Conservation (phyloP, 805 yeast species). For the Ogataea paradorogensis region DNA sequence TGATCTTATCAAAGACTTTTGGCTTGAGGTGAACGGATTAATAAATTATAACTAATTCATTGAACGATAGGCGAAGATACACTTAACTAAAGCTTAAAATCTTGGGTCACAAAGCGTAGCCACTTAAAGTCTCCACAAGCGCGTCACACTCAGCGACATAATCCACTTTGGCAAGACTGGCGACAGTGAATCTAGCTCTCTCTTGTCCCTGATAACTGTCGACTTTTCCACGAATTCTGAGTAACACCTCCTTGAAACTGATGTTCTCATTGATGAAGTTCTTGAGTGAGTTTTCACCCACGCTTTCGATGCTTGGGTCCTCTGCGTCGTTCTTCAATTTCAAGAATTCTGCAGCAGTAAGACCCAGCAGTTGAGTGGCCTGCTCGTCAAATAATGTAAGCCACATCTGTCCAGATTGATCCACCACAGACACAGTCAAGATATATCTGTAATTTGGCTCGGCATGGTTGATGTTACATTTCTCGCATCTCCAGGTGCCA, state of each 20-base stretch:
- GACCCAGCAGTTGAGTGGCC: slow-evolving; percentile 61
- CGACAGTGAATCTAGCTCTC: slow-evolving; percentile 71
- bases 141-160: slow-evolving; percentile 58
- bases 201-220: slow-evolving; percentile 80
- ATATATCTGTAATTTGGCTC: slow-evolving; percentile 80
- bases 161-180: slow-evolving; percentile 51
- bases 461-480: slow-evolving; percentile 68
- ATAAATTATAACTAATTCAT: slow-evolving; percentile 35
- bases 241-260: slow-evolving; percentile 66
- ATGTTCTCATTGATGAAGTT: slow-evolving; percentile 29
- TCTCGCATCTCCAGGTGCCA: slow-evolving; percentile 90
- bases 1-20: slow-evolving; percentile 55
- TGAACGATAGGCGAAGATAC: slow-evolving; percentile 5
- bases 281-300: slow-evolving; percentile 39
- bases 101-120: slow-evolving; percentile 25
- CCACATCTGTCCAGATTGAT: slow-evolving; percentile 82
- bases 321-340: slow-evolving; percentile 40
- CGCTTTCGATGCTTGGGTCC: slow-evolving; percentile 40
- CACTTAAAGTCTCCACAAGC: slow-evolving; percentile 46
- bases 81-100: background rate
- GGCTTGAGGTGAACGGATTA: slow-evolving; percentile 61
- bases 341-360: slow-evolving; percentile 60
- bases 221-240: slow-evolving; percentile 77
- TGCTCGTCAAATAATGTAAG: slow-evolving; percentile 82
- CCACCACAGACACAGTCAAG: slow-evolving; percentile 72